Evolutionary conservation across 1,284 basidiomycete species (phyloP).

Genomic region (Ceratobasidium sp.): DNA sequence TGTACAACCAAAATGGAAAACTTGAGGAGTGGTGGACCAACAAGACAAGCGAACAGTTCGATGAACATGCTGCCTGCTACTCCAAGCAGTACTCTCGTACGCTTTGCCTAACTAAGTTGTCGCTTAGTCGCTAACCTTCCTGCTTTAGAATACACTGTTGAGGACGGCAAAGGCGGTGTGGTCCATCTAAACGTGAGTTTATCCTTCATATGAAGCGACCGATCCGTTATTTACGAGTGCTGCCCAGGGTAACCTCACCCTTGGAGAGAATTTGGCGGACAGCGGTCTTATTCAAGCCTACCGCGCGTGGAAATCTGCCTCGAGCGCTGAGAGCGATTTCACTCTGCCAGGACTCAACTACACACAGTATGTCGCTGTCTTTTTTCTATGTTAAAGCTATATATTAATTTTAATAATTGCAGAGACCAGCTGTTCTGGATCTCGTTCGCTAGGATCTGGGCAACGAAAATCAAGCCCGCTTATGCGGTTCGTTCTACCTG

Average conservation of each 20-base stretch:
- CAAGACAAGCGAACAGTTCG: constrained; percentile 85
- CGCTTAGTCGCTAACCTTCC: background rate
- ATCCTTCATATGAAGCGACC: background rate
- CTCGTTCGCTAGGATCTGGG: constrained; percentile 85
- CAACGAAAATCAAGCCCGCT: constrained; percentile 78
- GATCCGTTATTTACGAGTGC: constrained; percentile 3
- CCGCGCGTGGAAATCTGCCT: constrained; percentile 88
- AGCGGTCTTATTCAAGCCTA: constrained; percentile 87
- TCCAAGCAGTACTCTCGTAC: constrained; percentile 86
- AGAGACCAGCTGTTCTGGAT: constrained; percentile 95
- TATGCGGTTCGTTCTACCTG: constrained; percentile 68
- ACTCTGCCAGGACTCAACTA: constrained; percentile 87
- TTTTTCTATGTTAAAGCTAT: background rate
- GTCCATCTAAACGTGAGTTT: constrained; percentile 79
- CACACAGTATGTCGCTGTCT: constrained; percentile 60
- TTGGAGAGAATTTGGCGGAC: constrained; percentile 92
- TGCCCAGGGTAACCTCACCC: constrained; percentile 78
- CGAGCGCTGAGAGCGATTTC: constrained; percentile 70
- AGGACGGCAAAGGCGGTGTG: constrained; percentile 86
- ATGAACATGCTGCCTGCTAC: constrained; percentile 88
- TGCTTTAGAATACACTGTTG: constrained; percentile 78
- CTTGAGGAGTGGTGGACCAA: constrained; percentile 92
- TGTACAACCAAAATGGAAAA: constrained; percentile 84
- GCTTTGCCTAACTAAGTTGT: constrained; percentile 50
- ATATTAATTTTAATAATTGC: background rate